Base-by-base conservation (phyloP, 2,329 filamentous ascomycete species). In the Penicillium sp. region DNA sequence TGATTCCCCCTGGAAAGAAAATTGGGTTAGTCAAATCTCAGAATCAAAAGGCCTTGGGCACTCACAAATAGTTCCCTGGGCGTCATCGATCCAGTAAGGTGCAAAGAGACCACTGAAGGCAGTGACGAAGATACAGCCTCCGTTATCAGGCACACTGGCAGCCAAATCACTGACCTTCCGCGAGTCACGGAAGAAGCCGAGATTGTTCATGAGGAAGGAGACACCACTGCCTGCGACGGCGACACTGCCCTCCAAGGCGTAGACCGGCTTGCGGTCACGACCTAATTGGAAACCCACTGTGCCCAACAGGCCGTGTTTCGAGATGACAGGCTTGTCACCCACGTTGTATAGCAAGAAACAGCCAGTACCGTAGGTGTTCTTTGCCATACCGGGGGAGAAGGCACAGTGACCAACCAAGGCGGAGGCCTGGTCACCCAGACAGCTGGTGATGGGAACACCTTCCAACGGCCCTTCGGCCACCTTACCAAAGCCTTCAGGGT, bases 51-150 rank as follows among this genome's bases (percentile, higher is more conserved):
- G 2, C 48, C 18, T 22, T 22, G 24, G 16, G 9, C 7, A 77
- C 82, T 75, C 77, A 86, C 83, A 92, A 52, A 94, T 85, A 5
- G 92, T 96, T 55, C 92, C 92, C 71, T 92, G 88, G 18, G 91
- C 91, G 74, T 95, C 90, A 69, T 96, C 91, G 57, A 96, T 93
- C 92, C 92, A 96, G 74, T 96, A 96, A 0, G 92, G 92, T 1
- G 92, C 92, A 70, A 96, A 96, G 3, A 96, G 81, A 50, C 92
- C 92, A 72, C 88, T 92, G 71, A 96, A 96, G 1, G 92, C 92
- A 3, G 92, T 96, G 56, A 96, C 92, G 65, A 96, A 87, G 16
- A 92, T 84, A 50, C 92, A 88, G 7, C 92, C 92, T 51, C 91
- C 92, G 57, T 88, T 95, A 71, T 96, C 88, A 38, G 81, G 73